These are phyloP conservation scores for Neophaeococcomyces mojaviensis DNA, from an alignment of 2,329 filamentous ascomycete species.

Conservation along the genomic window DNA sequence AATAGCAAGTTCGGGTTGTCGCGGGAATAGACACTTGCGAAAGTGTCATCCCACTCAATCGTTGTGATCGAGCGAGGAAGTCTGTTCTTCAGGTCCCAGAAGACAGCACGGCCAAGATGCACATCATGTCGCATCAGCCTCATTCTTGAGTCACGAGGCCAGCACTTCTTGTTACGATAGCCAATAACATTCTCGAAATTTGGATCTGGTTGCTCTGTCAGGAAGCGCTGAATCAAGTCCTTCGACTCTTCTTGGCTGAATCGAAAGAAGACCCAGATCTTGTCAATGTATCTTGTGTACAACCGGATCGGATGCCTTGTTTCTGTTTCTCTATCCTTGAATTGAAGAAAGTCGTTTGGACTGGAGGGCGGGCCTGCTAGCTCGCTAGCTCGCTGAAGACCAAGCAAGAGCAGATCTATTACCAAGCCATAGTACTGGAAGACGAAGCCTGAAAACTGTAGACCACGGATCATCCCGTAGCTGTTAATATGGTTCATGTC, in stretches of 20 bases:
- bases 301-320: conserved; percentile 88
- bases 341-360: conserved; percentile 96
- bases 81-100: conserved; percentile 98
- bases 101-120: conserved; percentile 91
- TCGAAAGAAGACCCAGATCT: conserved; percentile 94
- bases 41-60: conserved; percentile 98
- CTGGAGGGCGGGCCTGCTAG: conserved; percentile 89
- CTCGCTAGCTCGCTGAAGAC: conserved; percentile 92
- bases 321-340: conserved; percentile 87
- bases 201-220: conserved; percentile 95
- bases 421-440: conserved; percentile 99
- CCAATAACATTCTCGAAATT: conserved; percentile 99
- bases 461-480: conserved; percentile 94
- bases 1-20: conserved; percentile 97
- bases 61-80: conserved; percentile 91
- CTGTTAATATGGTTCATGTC: conserved; percentile 99
- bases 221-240: conserved; percentile 91
- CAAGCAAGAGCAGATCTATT: conserved; percentile 83
- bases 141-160: conserved; percentile 97
- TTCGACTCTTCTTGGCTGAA: conserved; percentile 91
- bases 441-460: conserved; percentile 97
- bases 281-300: conserved; percentile 97
- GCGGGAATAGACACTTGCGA: conserved; percentile 93
- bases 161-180: conserved; percentile 99
- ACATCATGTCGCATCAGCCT: conserved; percentile 97